Base-by-base conservation (phyloP, 2,329 filamentous ascomycete species). In the Curvularia sp. region DNA sequence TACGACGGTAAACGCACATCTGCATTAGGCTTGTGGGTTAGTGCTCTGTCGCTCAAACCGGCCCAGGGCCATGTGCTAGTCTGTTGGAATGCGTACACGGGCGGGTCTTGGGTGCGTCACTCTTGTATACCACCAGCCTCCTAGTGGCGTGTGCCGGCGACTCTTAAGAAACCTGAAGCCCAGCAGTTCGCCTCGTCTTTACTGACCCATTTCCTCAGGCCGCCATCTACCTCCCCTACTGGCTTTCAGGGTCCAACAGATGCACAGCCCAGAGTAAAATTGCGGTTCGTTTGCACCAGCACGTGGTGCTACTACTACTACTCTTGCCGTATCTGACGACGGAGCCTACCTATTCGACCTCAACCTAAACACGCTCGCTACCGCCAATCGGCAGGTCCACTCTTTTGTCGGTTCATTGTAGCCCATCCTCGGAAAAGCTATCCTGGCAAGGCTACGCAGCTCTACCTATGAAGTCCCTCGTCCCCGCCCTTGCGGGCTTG, bases 81-180 rank as follows among this genome's bases (percentile, higher is more conserved):
- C 47, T 60, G 60, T 58, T 58, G 60, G 57, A 70, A 70, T 67
- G 68, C 69, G 72, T 69, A 73, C 62, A 57, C 57, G 60, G 52
- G 49, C 62, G 50, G 55, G 57, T 50, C 65, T 60, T 61, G 53
- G 57, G 46, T 69, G 69, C 66, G 67, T 69, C 60, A 69, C 67
- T 55, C 38, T 24, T 50, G 52, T 50, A 55, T 50, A 55, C 20
- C 46, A 38, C 39, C 46, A 58, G 20, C 56, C 51, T 58, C 51
- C 33, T 13, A 42, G 56, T 55, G 52, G 51, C 52, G 46, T 41
- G 51, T 55, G 51, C 44, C 18, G 28, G 26, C 38, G 18, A 38
- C 49, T 50, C 41, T 58, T 50, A 58, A 55, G 55, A 57, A 39
- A 28, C 20, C 22, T 39, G 30, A 5, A 31, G 22, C 42, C 35